A percentile compares a stretch with the other conserved stretches of the same genome.
phyloP scores from a whole-genome alignment of 345 rosid genomes.

The Clausena lansium region DNA sequence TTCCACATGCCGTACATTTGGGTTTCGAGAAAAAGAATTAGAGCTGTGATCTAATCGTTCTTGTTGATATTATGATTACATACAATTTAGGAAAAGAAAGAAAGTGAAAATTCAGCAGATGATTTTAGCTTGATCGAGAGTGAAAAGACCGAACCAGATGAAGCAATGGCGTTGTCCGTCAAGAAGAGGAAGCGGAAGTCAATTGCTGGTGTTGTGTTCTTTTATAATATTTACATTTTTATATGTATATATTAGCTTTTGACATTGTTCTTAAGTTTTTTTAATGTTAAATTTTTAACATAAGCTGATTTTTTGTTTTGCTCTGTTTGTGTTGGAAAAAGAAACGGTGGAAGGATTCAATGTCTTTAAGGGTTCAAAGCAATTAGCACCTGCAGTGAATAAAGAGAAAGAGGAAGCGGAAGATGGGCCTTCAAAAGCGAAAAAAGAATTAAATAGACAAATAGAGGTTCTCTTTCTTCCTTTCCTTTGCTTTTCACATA shows the following conservation, averaged over 20 bases:
- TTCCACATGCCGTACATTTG: neutral
- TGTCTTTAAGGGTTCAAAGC: conserved; percentile 64
- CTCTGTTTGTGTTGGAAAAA: conserved; percentile 13
- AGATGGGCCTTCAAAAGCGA: conserved; percentile 30
- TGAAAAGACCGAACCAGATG: conserved; percentile 33
- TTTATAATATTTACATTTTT: too few relatives aligned
- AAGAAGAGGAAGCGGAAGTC: conserved; percentile 66
- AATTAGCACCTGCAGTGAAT: conserved; percentile 18
- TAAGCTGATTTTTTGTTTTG: conserved; percentile 1
- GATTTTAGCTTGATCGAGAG: conserved; percentile 36
- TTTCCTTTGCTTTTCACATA: neutral
- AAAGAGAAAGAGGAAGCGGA: conserved; percentile 28
- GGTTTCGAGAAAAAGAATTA: neutral
- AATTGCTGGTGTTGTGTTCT: conserved; percentile 41
- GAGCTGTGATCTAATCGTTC: neutral
- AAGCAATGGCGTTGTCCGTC: conserved; percentile 24
- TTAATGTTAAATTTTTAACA: neutral
- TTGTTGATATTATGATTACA: neutral
- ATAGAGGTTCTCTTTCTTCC: conserved; percentile 59
- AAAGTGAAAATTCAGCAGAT: conserved; percentile 29
- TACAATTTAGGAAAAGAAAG: conserved; percentile 37
- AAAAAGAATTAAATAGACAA: conserved; percentile 52
- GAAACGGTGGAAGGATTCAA: conserved; percentile 72
- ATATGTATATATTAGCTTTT: neutral
- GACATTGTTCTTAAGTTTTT: neutral